Conservation (phyloP, 2,329 filamentous ascomycete species). For the Aspergillus novoparasiticus region DNA sequence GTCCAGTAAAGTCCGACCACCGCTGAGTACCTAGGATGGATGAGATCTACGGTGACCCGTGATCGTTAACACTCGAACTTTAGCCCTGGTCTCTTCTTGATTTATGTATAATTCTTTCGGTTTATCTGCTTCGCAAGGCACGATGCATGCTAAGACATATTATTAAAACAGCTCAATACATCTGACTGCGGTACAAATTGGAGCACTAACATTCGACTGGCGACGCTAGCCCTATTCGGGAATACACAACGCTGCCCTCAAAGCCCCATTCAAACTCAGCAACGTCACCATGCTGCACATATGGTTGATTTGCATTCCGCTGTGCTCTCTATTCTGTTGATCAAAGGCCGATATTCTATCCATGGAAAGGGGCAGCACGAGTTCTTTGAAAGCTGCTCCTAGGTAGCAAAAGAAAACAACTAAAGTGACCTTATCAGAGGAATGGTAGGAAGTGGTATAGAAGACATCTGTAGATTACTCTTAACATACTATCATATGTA, state of each 20-base stretch:
- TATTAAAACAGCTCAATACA: not conserved
- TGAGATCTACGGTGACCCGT: too few species aligned
- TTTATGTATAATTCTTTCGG: not conserved
- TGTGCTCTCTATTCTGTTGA: not conserved
- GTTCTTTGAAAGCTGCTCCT: too few species aligned
- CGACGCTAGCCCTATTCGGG: too few species aligned
- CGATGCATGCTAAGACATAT: not conserved
- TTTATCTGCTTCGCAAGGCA: too few species aligned
- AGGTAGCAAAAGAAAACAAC: too few species aligned
- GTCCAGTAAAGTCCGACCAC: not conserved
- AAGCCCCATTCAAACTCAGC: not conserved
- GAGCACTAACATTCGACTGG: too few species aligned
- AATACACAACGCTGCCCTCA: too few species aligned
- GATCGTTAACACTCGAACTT: not conserved
- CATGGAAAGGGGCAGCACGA: not conserved
- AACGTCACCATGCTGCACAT: not conserved
- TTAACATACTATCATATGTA: too few species aligned
- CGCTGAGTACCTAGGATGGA: not conserved
- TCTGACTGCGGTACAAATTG: not conserved
- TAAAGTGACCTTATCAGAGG: too few species aligned
- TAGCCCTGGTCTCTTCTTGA: not conserved
- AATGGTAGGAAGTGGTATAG: too few species aligned
- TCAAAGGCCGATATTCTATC: not conserved
- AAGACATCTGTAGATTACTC: too few species aligned
- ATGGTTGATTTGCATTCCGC: not conserved